Percentiles rank a stretch among this genome's conserved stretches.
These are phyloP conservation scores for Pleurotus eryngii DNA, from an alignment of 768 basidiomycete genomes.

Conservation along the genomic window DNA sequence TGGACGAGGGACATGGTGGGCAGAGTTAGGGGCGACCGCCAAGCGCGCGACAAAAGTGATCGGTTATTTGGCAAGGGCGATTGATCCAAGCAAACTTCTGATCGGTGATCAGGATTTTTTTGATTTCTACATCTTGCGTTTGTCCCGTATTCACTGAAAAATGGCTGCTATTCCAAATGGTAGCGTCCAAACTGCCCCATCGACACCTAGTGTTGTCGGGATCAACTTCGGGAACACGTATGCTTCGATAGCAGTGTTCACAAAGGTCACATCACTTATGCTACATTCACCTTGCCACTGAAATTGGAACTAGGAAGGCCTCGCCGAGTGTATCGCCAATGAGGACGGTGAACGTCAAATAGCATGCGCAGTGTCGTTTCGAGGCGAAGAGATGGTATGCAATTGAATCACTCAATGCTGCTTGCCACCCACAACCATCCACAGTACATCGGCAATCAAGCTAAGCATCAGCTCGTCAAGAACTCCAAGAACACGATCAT, in stretches of 20 bases:
- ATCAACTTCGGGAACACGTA: constrained; percentile 97
- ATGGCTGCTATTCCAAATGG: constrained; percentile 42
- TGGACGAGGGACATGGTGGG: constrained; percentile 23
- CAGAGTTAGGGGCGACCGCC: not conserved
- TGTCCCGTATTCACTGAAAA: no score
- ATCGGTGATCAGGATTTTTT: constrained; percentile 2
- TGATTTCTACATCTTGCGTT: not conserved
- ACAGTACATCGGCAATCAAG: constrained; percentile 95
- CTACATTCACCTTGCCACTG: constrained; percentile 3
- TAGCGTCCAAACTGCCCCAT: constrained; percentile 37
- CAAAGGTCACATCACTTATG: constrained; percentile 59
- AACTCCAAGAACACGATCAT: constrained; percentile 92
- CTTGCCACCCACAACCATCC: constrained; percentile 8
- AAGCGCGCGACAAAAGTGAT: not conserved
- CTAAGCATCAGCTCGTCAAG: constrained; percentile 91
- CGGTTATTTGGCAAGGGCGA: not conserved
- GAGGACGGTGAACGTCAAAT: constrained; percentile 99
- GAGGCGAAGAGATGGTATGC: constrained; percentile 86
- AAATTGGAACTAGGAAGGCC: constrained; percentile 60
- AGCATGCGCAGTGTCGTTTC: constrained; percentile 88
- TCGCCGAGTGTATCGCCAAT: constrained; percentile 94
- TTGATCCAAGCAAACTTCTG: not conserved
- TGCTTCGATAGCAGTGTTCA: constrained; percentile 92
- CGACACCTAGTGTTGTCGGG: constrained; percentile 70
- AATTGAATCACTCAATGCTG: not conserved